These are phyloP conservation scores for Lactifluus echinatus DNA, from an alignment of 768 basidiomycete species.

Conservation along the genomic window DNA sequence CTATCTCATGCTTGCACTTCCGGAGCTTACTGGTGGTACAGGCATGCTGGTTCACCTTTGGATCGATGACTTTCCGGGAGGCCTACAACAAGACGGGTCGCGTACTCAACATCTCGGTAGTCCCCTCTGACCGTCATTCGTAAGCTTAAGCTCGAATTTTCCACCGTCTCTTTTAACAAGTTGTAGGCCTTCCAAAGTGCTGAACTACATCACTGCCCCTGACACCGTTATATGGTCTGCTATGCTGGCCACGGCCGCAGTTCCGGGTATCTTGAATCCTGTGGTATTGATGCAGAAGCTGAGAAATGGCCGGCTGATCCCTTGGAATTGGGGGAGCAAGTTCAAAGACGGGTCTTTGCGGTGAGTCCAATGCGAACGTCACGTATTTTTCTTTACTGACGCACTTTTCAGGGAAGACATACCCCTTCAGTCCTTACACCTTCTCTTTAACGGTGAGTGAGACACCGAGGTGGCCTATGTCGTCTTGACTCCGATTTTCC, in stretches of 20 bases:
- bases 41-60: constrained; percentile 86
- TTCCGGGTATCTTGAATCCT: constrained; percentile 91
- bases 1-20: constrained; percentile 3
- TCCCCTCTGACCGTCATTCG: constrained; percentile 88
- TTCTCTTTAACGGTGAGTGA: constrained; percentile 73
- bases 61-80: constrained; percentile 92
- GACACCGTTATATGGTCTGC: constrained; percentile 82
- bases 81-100: constrained; percentile 90
- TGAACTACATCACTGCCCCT: constrained; percentile 95
- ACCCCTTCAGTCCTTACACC: constrained; percentile 77
- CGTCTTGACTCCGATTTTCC: constrained; percentile 1
- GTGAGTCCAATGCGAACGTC: constrained; percentile 30
- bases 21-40: constrained; percentile 24
- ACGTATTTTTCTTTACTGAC: not conserved
- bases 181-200: constrained; percentile 80
- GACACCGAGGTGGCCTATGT: not conserved
- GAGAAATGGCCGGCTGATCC: constrained; percentile 66
- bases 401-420: constrained; percentile 70
- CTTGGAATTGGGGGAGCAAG: constrained; percentile 91
- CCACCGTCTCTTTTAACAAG: constrained; percentile 10
- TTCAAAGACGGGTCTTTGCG: constrained; percentile 91
- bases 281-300: constrained; percentile 93
- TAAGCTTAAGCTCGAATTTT: constrained; percentile 24
- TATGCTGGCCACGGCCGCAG: constrained; percentile 82
- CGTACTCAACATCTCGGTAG: constrained; percentile 88